phyloP scores from a whole-genome alignment of 345 rosid genomes.

The Lagerstroemia speciosa region DNA sequence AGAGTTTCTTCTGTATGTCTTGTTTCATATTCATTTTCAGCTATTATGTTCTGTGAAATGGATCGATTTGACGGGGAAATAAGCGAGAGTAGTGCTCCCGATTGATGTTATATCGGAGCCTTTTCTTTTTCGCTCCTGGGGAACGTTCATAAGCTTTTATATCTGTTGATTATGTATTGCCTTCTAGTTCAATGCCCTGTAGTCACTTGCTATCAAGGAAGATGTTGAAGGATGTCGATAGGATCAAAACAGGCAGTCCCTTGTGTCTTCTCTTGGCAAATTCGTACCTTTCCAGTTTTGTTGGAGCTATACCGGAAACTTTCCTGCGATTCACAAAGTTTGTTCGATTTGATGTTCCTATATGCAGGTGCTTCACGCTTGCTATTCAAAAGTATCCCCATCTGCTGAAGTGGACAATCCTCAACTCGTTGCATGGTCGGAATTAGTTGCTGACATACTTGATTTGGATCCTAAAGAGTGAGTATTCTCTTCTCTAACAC shows the following conservation, averaged over 20 bases:
- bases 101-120: background rate
- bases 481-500: constrained; percentile 19
- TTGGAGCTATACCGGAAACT: background rate
- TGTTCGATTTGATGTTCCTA: background rate
- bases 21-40: background rate
- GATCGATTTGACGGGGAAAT: background rate
- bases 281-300: background rate
- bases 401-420: constrained; percentile 86
- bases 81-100: background rate
- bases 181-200: background rate
- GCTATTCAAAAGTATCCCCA: constrained; percentile 79
- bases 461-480: constrained; percentile 89
- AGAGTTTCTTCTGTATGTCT: background rate
- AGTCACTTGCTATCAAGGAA: background rate
- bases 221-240: background rate
- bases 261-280: background rate
- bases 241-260: background rate
- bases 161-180: background rate
- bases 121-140: no score
- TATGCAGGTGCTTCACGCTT: constrained; percentile 72
- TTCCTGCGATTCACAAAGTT: background rate
- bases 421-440: constrained; percentile 91
- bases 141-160: background rate
- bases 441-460: constrained; percentile 65
- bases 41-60: background rate